Evolutionary conservation across 2,329 filamentous ascomycete species (phyloP).

Genomic region (Colletotrichum sp.): DNA sequence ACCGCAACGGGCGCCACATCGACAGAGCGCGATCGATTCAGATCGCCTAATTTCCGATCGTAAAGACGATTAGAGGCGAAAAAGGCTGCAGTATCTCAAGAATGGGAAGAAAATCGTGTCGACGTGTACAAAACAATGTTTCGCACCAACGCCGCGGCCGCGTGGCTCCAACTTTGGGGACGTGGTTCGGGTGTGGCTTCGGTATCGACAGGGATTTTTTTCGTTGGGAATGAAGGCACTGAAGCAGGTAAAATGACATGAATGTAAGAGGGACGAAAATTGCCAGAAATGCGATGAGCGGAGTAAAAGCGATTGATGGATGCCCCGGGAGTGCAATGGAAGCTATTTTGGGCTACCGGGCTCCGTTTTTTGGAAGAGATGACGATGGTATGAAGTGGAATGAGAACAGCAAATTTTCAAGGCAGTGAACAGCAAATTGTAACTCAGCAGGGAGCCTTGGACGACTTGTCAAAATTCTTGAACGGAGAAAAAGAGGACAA

Average conservation of each 20-base stretch:
- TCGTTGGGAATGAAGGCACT: not conserved
- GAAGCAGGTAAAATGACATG: not conserved
- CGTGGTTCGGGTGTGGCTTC: not conserved
- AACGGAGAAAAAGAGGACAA: not conserved
- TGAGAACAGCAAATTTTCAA: not conserved
- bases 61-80: not conserved
- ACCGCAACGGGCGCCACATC: not conserved
- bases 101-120: not conserved
- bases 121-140: not conserved
- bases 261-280: not conserved
- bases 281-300: not conserved
- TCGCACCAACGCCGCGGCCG: not conserved
- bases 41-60: not conserved
- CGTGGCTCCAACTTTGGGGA: not conserved
- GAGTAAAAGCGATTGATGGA: not conserved
- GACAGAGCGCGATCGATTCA: not conserved
- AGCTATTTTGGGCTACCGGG: not conserved
- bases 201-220: not conserved
- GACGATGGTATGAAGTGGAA: not conserved
- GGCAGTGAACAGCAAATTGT: not conserved
- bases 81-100: not conserved
- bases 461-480: not conserved
- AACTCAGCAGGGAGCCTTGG: rapidly evolving
- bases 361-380: not conserved
- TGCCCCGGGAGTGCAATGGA: not conserved